Evolutionary conservation across 2,329 filamentous ascomycete genomes (phyloP).

Genomic region (Pestalotiopsis fici): DNA sequence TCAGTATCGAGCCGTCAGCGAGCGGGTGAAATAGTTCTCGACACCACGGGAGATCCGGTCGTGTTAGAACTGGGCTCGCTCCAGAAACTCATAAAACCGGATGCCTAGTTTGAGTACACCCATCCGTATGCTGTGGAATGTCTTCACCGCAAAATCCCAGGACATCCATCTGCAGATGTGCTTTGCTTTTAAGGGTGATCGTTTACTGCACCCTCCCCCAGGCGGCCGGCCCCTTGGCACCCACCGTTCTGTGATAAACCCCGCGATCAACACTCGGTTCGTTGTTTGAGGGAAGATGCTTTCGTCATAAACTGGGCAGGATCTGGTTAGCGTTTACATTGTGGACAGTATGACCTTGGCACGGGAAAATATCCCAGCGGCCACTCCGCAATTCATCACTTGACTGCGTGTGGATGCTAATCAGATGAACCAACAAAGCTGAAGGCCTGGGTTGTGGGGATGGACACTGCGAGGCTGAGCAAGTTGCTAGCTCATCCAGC

Average conservation of each 20-base stretch:
- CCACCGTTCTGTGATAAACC: background rate
- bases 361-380: slow-evolving; percentile 4
- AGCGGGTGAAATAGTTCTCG: background rate
- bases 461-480: slow-evolving; percentile 4
- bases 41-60: background rate
- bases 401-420: slow-evolving; percentile 3
- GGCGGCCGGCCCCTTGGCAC: background rate
- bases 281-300: slow-evolving; percentile 1
- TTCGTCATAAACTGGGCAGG: background rate
- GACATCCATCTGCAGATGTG: background rate
- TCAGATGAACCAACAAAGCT: background rate
- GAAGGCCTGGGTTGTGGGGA: slow-evolving; percentile 3
- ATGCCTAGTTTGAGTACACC: background rate
- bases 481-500: background rate
- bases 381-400: slow-evolving; percentile 8
- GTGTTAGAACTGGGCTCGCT: background rate
- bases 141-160: background rate
- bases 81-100: background rate
- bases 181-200: background rate
- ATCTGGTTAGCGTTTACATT: slow-evolving; percentile 4
- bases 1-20: background rate
- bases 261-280: slow-evolving; percentile 6
- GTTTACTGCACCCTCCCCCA: background rate
- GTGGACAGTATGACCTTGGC: slow-evolving; percentile 2
- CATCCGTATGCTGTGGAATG: background rate